Evolutionary conservation across 2,329 filamentous ascomycete genomes (phyloP).

Genomic region (Talaromyces marneffei): DNA sequence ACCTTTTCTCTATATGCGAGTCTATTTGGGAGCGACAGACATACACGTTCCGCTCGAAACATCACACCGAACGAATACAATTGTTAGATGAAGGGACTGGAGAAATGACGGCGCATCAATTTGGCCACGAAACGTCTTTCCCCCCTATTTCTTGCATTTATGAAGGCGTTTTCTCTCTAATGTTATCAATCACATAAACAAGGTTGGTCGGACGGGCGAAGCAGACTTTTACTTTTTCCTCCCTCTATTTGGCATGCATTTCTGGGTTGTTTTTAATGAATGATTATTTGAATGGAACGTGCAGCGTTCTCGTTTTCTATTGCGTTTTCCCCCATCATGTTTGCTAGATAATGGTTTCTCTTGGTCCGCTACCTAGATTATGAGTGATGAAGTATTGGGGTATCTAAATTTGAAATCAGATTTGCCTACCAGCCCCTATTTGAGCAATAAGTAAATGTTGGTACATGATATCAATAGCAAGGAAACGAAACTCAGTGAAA

Average conservation of each 20-base stretch:
- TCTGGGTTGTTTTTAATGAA: neutral
- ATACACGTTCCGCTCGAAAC: neutral
- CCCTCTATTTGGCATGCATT: neutral
- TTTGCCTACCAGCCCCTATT: neutral
- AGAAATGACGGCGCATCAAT: neutral
- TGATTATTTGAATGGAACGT: neutral
- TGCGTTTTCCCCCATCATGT: neutral
- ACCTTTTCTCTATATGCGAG: neutral
- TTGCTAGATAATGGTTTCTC: neutral
- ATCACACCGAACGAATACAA: neutral
- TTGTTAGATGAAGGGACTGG: neutral
- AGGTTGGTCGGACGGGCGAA: conserved; percentile 1
- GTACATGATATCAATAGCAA: neutral
- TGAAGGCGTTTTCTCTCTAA: conserved; percentile 10
- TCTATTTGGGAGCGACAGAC: neutral
- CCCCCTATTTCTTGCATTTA: conserved; percentile 5
- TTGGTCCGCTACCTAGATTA: neutral
- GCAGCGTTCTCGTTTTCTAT: conserved; percentile 12
- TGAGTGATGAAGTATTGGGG: neutral
- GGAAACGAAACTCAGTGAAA: neutral
- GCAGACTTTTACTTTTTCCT: neutral
- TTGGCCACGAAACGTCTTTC: neutral
- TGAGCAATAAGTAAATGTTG: neutral
- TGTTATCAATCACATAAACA: conserved; percentile 2
- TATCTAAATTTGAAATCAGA: neutral